Evolutionary conservation across 805 yeast genomes (phyloP), one percentile per base, ranked within the genome.

Genomic region (Candida pseudofarinosa): DNA sequence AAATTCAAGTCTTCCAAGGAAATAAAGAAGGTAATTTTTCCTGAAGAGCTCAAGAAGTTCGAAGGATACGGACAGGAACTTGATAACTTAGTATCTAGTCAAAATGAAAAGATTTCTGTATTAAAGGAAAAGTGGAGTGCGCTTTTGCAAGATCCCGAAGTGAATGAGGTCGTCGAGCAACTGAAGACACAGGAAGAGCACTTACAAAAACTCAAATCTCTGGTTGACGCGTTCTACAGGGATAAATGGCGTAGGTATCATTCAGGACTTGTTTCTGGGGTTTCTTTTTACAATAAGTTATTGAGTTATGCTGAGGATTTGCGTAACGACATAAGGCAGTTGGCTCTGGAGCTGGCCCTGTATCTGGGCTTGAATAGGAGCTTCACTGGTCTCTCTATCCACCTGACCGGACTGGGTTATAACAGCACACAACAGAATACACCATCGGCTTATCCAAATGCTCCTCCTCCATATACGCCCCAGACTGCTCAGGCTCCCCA

Each of bases 11-110:
- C 79, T 4, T 79, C 78, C 5, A 71, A 76, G 36, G 89, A 83
- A 44, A 70, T 80, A 45, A 74, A 73, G 49, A 67, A 74, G 7
- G 62, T 66, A 26, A 71, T 71, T 14, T 89, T 90, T 57, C 76
- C 80, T 14, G 74, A 77, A 44, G 96, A 88, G 58, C 65, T 91
- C 48, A 77, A 73, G 39, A 91, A 91, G 61, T 91, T 88, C 60
- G 77, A 76, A 31, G 83, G 84, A 0, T 80, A 79, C 49, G 80
- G 80, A 40, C 71, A 75, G 2, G 77, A 95, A 42, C 65, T 91
- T 19, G 85, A 81, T 31, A 76, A 80, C 1, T 77, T 90, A 8
- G 72, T 84, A n/a, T 74, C 73, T 33, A 79, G 80, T 40, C 96
- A 90, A 59, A 71, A 73, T 18, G 62, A 64, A 2, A 59, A 81